phyloP scores from a whole-genome alignment of 148 eudicot genomes.

The Polygonum maritimum region DNA sequence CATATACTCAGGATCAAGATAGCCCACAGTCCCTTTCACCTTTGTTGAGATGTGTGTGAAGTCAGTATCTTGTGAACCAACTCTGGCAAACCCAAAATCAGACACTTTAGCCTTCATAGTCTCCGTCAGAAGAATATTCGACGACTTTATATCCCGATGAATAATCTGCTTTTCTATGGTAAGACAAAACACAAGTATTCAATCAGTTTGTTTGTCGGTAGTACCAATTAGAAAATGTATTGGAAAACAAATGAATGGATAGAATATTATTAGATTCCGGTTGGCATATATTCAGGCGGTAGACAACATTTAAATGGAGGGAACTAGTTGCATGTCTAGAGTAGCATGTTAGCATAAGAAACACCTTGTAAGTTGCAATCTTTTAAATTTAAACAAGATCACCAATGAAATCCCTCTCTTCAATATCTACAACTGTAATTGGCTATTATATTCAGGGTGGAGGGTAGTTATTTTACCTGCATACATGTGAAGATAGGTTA shows the following conservation, averaged over 20 bases:
- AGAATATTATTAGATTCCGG: too few species aligned
- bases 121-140: conserved; percentile 85
- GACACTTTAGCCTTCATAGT: conserved; percentile 88
- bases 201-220: not conserved
- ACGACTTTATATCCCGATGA: conserved; percentile 93
- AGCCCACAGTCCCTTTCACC: conserved; percentile 97
- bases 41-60: conserved; percentile 77
- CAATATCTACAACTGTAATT: too few species aligned
- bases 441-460: not conserved
- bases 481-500: conserved; percentile 89
- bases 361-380: not conserved
- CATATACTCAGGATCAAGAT: conserved; percentile 97
- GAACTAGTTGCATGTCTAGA: not conserved
- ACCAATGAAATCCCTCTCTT: too few species aligned
- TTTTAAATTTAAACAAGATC: too few species aligned
- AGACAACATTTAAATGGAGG: not conserved
- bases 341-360: not conserved
- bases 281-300: too few species aligned
- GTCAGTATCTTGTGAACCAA: conserved; percentile 57
- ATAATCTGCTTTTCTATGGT: conserved; percentile 80
- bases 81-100: conserved; percentile 97
- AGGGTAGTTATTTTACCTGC: conserved; percentile 39
- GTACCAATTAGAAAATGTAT: not conserved
- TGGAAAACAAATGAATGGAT: too few species aligned
- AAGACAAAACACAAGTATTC: not conserved